Conservation (phyloP, 306 rosid species). For the Clitoria ternatea region DNA sequence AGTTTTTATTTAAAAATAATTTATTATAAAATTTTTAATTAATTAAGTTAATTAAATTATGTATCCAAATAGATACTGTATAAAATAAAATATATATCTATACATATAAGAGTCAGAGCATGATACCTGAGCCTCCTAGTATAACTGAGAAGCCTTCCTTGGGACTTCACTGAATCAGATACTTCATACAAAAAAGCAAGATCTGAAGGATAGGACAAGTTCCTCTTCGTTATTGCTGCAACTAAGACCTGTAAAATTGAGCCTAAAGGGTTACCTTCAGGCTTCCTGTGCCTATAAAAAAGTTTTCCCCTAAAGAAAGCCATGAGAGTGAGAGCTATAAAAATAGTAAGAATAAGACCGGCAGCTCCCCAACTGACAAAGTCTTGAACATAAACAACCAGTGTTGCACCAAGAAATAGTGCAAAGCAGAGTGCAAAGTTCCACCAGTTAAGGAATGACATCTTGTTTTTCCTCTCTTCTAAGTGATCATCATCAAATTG, state of each 20-base stretch:
- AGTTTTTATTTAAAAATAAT: too few relatives aligned
- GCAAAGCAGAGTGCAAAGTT: constrained; percentile 28
- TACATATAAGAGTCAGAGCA: too few relatives aligned
- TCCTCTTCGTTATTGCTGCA: constrained; percentile 50
- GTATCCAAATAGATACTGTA: too few relatives aligned
- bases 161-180: constrained; percentile 12
- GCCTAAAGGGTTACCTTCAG: constrained; percentile 40
- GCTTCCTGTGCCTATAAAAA: constrained; percentile 33
- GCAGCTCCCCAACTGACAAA: constrained; percentile 44
- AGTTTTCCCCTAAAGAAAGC: constrained; percentile 36
- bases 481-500: constrained; percentile 44
- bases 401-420: constrained; percentile 36
- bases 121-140: constrained; percentile 41
- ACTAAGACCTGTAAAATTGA: constrained; percentile 39
- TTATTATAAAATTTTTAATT: too few relatives aligned
- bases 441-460: constrained; percentile 60
- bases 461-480: constrained; percentile 42
- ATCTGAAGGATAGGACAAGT: constrained; percentile 28
- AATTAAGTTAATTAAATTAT: too few relatives aligned
- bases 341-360: constrained; percentile 25
- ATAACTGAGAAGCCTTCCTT: constrained; percentile 36
- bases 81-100: too few relatives aligned
- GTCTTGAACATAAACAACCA: constrained; percentile 42
- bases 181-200: constrained; percentile 38
- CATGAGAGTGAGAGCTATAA: constrained; percentile 25